phyloP scores from a whole-genome alignment of 2,329 filamentous ascomycete species.

The Pyrenophora teres region DNA sequence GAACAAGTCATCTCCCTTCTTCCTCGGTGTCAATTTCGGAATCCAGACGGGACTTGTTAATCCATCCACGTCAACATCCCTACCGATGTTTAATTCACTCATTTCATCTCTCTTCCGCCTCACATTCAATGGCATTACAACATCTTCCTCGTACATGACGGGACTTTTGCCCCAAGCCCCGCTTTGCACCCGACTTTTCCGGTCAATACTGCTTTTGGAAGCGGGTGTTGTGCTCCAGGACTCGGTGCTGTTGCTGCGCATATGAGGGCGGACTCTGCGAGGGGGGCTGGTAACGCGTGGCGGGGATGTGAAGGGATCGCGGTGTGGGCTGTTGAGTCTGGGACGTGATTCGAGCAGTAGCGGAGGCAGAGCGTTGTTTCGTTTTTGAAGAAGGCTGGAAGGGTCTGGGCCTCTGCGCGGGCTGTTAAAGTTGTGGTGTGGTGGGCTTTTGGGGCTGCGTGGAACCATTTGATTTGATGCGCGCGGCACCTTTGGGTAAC shows the following conservation, averaged over 20 bases:
- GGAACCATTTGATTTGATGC: constrained; percentile 54
- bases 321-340: constrained; percentile 16
- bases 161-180: constrained; percentile 35
- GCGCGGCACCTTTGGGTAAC: constrained; percentile 56
- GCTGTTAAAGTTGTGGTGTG: constrained; percentile 13
- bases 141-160: constrained; percentile 30
- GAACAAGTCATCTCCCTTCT: constrained; percentile 68
- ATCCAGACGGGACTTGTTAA: constrained; percentile 61
- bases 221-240: constrained; percentile 26
- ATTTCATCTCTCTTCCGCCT: constrained; percentile 21
- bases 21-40: constrained; percentile 68
- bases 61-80: constrained; percentile 22
- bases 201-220: constrained; percentile 22
- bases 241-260: constrained; percentile 32
- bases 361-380: constrained; percentile 26
- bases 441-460: constrained; percentile 36
- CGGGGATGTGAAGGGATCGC: constrained; percentile 32
- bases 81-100: constrained; percentile 23
- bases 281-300: constrained; percentile 23
- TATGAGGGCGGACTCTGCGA: constrained; percentile 25
- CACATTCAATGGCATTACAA: constrained; percentile 36
- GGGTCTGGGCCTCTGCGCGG: constrained; percentile 13
- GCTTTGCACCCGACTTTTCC: constrained; percentile 31
- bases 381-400: constrained; percentile 19
- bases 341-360: constrained; percentile 43